Base-by-base conservation (phyloP, 2,329 filamentous ascomycete genomes). In the Beauveria brongniartii region DNA sequence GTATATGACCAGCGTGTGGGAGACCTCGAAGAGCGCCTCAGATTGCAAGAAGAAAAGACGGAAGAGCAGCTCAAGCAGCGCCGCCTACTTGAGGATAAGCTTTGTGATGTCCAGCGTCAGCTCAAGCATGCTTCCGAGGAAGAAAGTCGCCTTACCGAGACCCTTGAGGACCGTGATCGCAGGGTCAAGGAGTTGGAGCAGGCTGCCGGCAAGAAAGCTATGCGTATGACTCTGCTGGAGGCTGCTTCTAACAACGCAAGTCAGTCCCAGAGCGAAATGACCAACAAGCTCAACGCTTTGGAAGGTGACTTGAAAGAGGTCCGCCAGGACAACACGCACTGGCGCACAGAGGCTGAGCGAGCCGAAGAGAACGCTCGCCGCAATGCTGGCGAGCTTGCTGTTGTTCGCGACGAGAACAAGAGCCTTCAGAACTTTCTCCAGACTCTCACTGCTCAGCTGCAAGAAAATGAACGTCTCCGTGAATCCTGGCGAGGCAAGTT, bases 401-500 rank as follows among this genome's bases (percentile, higher is more conserved):
- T 81, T 46, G 74, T 76, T 2, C 65, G 78, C 10, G 79, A 81
- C 8, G 82, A 85, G 69, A 92, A 90, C 67, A 90, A 88, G 72
- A 87, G 88, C 65, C 78, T 97, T 61, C 86, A 87, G 67, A 86
- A 84, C 70, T 86, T 87, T 34, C 84, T 96, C 62, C 84, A 87
- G 63, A 87, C 86, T 24, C 80, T 96, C 60, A 85, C 87, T 64
- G 83, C 83, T 51, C 92, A 96, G 70, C 84, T 94, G 47, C 87
- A 94, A 69, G 92, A 96, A 75, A 93, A 91, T 69, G 86, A 92
- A 69, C 86, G 88, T 64, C 83, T 95, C 62, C 88, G 92, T 62
- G 91, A 96, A 71, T 86, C 82, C 63, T 92, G 95, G 83, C 88
- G 91, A 66, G 80, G 80, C 71, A 96, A 94, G 74, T 89, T 97